These are phyloP conservation scores for Desmodesmus armatus DNA, from an alignment of 139 green algal species.

Conservation along the genomic window DNA sequence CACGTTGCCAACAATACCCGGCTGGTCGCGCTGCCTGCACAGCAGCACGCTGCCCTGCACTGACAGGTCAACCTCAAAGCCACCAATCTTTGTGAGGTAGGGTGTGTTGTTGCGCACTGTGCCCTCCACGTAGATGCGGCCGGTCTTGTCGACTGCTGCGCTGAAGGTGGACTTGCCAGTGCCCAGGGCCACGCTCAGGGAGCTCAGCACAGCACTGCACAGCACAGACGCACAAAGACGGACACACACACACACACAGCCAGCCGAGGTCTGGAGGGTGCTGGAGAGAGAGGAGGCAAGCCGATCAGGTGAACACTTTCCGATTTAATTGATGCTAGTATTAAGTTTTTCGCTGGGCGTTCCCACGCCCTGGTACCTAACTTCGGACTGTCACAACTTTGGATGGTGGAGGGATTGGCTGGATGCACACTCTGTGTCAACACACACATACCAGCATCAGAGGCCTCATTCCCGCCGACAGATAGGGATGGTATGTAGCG, in stretches of 20 bases:
- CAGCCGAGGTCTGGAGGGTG: neutral
- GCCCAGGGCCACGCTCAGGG: slow-evolving; percentile 75
- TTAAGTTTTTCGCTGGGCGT: no score
- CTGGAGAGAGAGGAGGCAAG: neutral
- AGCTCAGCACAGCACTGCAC: slow-evolving; percentile 64
- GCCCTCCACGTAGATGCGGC: slow-evolving; percentile 82
- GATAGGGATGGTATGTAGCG: no score
- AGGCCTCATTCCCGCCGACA: no score
- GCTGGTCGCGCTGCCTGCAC: slow-evolving; percentile 87
- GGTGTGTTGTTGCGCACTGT: slow-evolving; percentile 67
- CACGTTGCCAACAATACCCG: slow-evolving; percentile 92
- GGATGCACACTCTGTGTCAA: no score
- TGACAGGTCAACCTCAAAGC: slow-evolving; percentile 90
- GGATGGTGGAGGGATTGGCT: no score
- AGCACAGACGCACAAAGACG: neutral
- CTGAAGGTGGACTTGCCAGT: slow-evolving; percentile 77
- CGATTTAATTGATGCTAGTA: no score
- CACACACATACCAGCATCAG: no score
- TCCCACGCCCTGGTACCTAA: no score
- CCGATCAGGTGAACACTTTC: neutral
- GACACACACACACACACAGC: neutral
- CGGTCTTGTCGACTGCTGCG: slow-evolving; percentile 68
- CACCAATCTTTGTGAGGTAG: slow-evolving; percentile 88
- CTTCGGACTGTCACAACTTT: no score
- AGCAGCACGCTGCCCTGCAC: slow-evolving; percentile 53